Percentiles rank a stretch among this genome's conserved stretches.
These are phyloP conservation scores for Exophiala alcalophila DNA, from an alignment of 2,329 filamentous ascomycete genomes.

Conservation along the genomic window DNA sequence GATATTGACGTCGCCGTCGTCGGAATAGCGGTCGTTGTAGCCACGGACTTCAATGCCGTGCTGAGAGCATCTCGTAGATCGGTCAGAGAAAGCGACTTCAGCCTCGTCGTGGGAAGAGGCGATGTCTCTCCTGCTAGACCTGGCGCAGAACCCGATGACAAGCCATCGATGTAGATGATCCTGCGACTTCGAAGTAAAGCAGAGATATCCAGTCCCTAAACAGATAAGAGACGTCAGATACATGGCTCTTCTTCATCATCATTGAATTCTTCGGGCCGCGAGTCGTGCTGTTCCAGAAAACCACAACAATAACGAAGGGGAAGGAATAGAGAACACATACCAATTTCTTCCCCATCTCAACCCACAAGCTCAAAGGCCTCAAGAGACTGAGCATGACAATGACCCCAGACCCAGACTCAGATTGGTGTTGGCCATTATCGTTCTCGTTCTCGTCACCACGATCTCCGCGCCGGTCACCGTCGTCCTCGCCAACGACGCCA, in stretches of 20 bases:
- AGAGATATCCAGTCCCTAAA: slow-evolving; percentile 33
- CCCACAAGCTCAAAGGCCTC: slow-evolving; percentile 76
- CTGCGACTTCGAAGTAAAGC: slow-evolving; percentile 53
- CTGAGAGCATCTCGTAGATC: slow-evolving; percentile 14
- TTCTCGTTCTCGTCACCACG: too few relatives aligned
- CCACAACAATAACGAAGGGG: neutral
- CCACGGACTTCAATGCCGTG: slow-evolving; percentile 4
- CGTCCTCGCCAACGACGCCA: slow-evolving; percentile 23
- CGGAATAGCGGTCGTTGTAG: slow-evolving; percentile 7
- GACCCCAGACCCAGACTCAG: too few relatives aligned
- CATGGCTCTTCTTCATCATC: neutral
- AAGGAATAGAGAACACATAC: slow-evolving; percentile 45
- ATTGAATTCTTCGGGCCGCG: neutral
- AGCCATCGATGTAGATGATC: slow-evolving; percentile 73
- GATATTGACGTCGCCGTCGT: neutral
- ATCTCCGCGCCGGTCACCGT: neutral
- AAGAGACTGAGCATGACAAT: slow-evolving; percentile 82
- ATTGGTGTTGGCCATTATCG: too few relatives aligned
- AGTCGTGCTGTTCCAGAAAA: neutral
- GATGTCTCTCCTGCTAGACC: neutral
- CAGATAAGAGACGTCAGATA: too few relatives aligned
- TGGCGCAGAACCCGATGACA: slow-evolving; percentile 47
- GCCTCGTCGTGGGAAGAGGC: slow-evolving; percentile 7
- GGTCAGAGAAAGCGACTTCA: slow-evolving; percentile 21
- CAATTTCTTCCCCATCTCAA: slow-evolving; percentile 60